Percentiles rank a stretch among this genome's conserved stretches.
Conservation (phyloP, 176 grass and related monocot genomes). For the Oryza coarctata region DNA sequence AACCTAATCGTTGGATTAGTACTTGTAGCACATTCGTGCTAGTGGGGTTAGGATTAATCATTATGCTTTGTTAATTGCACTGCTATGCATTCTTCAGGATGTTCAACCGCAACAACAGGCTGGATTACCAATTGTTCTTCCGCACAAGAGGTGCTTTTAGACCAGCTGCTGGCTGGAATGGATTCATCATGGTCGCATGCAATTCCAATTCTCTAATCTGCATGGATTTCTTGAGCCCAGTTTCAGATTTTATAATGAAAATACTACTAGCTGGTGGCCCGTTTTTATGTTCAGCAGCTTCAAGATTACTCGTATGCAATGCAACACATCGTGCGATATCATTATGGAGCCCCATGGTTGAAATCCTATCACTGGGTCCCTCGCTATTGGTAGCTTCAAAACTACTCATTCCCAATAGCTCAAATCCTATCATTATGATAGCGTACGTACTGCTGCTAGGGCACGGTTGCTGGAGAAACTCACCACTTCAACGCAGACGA, state of each 20-base stretch:
- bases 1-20: no score
- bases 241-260: no score
- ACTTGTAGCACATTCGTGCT: no score
- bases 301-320: no score
- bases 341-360: neutral
- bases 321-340: neutral
- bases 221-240: no score
- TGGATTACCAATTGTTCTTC: slow-evolving; percentile 21
- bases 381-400: neutral
- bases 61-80: no score
- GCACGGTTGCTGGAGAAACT: neutral
- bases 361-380: neutral
- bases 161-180: neutral
- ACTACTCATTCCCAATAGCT: no score
- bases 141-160: neutral
- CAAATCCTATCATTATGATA: neutral
- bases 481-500: neutral
- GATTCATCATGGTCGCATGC: no score
- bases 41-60: no score
- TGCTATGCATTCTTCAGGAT: neutral
- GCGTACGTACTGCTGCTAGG: neutral
- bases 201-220: no score
- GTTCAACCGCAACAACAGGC: neutral
- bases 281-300: no score
- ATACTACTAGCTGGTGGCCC: no score